These are phyloP conservation scores for Amanita inopinata DNA, from an alignment of 768 basidiomycete genomes.

Conservation along the genomic window DNA sequence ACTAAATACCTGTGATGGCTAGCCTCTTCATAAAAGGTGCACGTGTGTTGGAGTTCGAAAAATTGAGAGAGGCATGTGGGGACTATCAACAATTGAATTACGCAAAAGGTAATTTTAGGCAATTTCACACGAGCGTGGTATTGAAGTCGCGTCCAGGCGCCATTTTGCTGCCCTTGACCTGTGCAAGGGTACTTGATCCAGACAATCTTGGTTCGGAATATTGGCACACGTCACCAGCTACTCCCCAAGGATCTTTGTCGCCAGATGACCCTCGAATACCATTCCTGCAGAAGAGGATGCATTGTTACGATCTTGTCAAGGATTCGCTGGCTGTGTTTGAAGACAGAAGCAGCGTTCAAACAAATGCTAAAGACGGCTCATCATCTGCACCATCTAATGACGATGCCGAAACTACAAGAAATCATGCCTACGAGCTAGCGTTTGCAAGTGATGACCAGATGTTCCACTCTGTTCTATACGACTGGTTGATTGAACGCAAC, in stretches of 20 bases:
- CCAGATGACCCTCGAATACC: constrained; percentile 31
- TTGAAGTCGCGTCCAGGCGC: constrained; percentile 44
- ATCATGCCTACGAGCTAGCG: constrained; percentile 79
- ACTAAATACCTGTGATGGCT: constrained; percentile 8
- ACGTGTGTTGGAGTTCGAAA: constrained; percentile 72
- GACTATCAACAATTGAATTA: constrained; percentile 84
- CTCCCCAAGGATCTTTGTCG: constrained; percentile 41
- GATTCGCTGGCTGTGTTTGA: constrained; percentile 79
- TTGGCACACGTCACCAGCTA: constrained; percentile 35
- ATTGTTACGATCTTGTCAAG: constrained; percentile 77
- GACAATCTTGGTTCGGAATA: constrained; percentile 68
- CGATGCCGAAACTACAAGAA: constrained; percentile 64
- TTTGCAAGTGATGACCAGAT: constrained; percentile 81
- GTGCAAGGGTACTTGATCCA: constrained; percentile 70
- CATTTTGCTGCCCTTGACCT: constrained; percentile 75
- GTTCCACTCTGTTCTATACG: constrained; percentile 91
- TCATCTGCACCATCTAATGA: constrained; percentile 21
- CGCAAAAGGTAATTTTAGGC: constrained; percentile 50
- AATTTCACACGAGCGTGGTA: background rate
- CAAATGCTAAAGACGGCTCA: constrained; percentile 14
- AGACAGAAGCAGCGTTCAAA: constrained; percentile 34
- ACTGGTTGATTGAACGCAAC: constrained; percentile 79
- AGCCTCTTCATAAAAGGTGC: constrained; percentile 89
- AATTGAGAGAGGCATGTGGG: constrained; percentile 77
- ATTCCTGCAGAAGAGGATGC: constrained; percentile 27